Evolutionary conservation across 2,329 filamentous ascomycete genomes (phyloP), one percentile per base, ranked within the genome.

Genomic region (Anthostomella pinea): DNA sequence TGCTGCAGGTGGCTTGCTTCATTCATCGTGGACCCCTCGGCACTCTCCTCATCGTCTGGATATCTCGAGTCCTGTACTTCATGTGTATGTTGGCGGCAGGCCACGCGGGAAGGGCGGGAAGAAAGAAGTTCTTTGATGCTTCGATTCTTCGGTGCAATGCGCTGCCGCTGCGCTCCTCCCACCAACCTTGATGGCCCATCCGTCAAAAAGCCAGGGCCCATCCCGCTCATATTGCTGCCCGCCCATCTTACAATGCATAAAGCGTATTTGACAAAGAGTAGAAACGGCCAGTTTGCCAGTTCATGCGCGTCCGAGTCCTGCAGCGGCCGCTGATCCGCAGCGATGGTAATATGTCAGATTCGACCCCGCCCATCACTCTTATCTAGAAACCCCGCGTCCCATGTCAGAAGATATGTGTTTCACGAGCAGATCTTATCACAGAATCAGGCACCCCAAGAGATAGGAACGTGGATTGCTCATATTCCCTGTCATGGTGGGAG

Each of bases 101-200:
- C 15, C 20, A 25, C 8, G 14, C 29, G 25, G 16, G 14, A 14
- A 28, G 22, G 11, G 29, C 21, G 34, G 26, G 27, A 32, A 30
- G 33, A 22, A n/a, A 30, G 30, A 33, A 19, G 29, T 38, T 39
- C 37, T 38, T 30, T n/a, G 31, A 22, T 39, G 31, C 37, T 44
- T 46, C 43, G 6, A 39, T 46, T 26, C 39, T 41, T 46, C 30
- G 17, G 23, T 33, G 33, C 41, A 34, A 30, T n/a, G 26, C 14
- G 10, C 18, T n/a, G n/a, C n/a, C n/a, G n/a, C n/a, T n/a, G n/a
- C n/a, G n/a, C n/a, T n/a, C n/a, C n/a, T n/a, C n/a, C n/a, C n/a
- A n/a, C n/a, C n/a, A n/a, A n/a, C n/a, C n/a, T n/a, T n/a, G n/a
- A n/a, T n/a, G n/a, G n/a, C n/a, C 25, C 8, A 27, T 14, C 13